These are phyloP conservation scores for Suillus plorans DNA, from an alignment of 768 basidiomycete genomes.

Conservation along the genomic window DNA sequence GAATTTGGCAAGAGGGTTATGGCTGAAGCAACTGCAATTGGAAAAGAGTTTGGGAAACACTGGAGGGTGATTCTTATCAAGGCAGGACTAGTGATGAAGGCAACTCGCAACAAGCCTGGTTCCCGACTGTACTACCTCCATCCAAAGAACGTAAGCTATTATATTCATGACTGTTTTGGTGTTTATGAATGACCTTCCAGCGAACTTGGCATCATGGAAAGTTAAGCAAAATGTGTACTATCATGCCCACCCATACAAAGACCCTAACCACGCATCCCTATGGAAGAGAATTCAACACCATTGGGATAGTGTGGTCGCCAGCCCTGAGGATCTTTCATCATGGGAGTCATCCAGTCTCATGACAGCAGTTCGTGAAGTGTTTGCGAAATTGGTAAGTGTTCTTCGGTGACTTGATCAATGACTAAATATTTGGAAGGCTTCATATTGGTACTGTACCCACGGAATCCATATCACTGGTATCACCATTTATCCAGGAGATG, in stretches of 20 bases:
- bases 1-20: neutral
- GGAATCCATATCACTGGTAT: neutral
- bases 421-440: neutral
- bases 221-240: neutral
- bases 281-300: neutral
- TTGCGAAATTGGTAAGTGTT: neutral
- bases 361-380: neutral
- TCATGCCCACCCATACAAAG: neutral
- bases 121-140: neutral
- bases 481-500: neutral
- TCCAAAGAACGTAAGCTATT: neutral
- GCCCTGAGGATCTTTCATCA: neutral
- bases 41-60: constrained; percentile 1
- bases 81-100: constrained; percentile 5
- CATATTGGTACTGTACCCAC: neutral
- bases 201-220: neutral
- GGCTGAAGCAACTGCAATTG: constrained; percentile 2
- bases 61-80: neutral
- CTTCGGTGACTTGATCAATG: neutral
- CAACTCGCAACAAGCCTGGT: constrained; percentile 10
- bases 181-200: neutral
- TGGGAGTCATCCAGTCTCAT: neutral
- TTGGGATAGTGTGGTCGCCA: neutral
- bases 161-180: neutral
- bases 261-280: neutral